Evolutionary conservation across 2,329 filamentous ascomycete species (phyloP).

Genomic region (Lecanoromycetidae sp.): DNA sequence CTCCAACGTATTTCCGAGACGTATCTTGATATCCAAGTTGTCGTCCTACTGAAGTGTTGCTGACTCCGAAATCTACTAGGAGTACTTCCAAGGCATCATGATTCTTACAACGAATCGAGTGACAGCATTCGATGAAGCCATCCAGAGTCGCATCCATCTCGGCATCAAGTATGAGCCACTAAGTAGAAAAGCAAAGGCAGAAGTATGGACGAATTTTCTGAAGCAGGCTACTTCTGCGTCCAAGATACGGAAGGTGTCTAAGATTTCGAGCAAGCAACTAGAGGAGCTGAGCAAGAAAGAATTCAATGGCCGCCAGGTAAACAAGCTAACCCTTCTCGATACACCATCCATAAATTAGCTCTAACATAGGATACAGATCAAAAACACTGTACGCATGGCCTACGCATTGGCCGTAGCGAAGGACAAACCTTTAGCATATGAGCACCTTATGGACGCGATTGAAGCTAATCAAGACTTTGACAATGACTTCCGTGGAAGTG

Average conservation of each 20-base stretch:
- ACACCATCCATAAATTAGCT: too few relatives aligned
- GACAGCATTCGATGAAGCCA: constrained; percentile 26
- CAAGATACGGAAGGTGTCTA: background rate
- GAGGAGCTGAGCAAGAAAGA: constrained; percentile 10
- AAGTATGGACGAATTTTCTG: constrained; percentile 19
- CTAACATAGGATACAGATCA: constrained; percentile 47
- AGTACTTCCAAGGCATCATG: constrained; percentile 31
- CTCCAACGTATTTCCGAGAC: too few relatives aligned
- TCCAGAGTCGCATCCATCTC: constrained; percentile 17
- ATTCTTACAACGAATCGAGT: constrained; percentile 31
- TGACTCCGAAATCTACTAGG: too few relatives aligned
- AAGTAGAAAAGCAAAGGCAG: constrained; percentile 8
- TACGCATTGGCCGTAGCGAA: constrained; percentile 52
- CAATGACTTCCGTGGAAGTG: constrained; percentile 12
- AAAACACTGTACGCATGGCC: constrained; percentile 72
- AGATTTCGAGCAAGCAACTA: constrained; percentile 3
- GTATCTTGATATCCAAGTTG: too few relatives aligned
- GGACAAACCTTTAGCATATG: constrained; percentile 6
- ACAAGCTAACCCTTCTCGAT: too few relatives aligned
- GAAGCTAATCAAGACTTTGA: constrained; percentile 17
- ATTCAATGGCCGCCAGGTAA: constrained; percentile 54
- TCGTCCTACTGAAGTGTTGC: too few relatives aligned
- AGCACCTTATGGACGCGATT: constrained; percentile 12
- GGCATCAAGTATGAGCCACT: constrained; percentile 15
- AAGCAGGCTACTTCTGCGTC: constrained; percentile 7